Conservation (phyloP, 2,329 filamentous ascomycete species). For the Trichoderma sp. region DNA sequence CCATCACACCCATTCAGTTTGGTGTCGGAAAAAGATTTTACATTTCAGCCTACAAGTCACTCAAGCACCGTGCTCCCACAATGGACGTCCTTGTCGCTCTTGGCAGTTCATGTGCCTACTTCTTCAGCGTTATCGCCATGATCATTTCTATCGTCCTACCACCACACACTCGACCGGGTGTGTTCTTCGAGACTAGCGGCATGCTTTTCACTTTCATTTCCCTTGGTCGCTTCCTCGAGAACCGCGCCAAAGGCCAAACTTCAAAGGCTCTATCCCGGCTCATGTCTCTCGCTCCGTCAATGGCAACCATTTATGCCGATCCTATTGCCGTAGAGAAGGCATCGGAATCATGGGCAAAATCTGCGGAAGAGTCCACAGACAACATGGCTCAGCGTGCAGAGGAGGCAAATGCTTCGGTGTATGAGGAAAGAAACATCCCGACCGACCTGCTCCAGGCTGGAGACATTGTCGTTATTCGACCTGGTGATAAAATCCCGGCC, state of each 20-base stretch:
- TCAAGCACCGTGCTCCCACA: conserved; percentile 87
- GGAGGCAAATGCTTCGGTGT: conserved; percentile 56
- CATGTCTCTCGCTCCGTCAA: conserved; percentile 95
- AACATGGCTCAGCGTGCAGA: conserved; percentile 44
- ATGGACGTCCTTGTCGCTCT: conserved; percentile 97
- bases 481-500: conserved; percentile 94
- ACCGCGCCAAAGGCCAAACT: conserved; percentile 92
- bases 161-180: conserved; percentile 78
- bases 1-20: conserved; percentile 94
- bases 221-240: conserved; percentile 88
- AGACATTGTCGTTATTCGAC: conserved; percentile 88
- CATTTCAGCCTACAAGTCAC: conserved; percentile 84
- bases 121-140: conserved; percentile 91
- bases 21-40: conserved; percentile 96
- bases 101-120: conserved; percentile 92
- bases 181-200: conserved; percentile 95
- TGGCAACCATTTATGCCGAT: conserved; percentile 95
- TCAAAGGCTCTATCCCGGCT: conserved; percentile 89
- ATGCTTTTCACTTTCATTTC: conserved; percentile 98
- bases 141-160: conserved; percentile 72
- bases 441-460: conserved; percentile 93
- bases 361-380: conserved; percentile 35
- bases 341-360: conserved; percentile 69
- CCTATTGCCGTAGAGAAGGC: conserved; percentile 91
- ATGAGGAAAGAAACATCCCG: conserved; percentile 83